Percentiles rank a stretch among this genome's conserved stretches.
Evolutionary conservation across 352 stramenopile genomes (phyloP).

Genomic region (Lagenidium sp.): DNA sequence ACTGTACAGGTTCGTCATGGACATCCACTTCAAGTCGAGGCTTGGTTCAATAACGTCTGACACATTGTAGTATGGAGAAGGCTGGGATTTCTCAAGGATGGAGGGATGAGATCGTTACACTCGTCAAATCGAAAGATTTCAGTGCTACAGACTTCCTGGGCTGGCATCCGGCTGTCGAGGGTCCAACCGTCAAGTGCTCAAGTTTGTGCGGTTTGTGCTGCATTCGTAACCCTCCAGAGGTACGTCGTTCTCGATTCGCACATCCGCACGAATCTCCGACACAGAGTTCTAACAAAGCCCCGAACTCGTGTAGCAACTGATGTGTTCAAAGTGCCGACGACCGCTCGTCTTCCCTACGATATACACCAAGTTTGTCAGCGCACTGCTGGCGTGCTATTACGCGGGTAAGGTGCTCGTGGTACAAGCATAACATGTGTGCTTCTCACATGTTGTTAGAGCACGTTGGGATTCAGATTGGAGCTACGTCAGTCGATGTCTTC

Average conservation of each 20-base stretch:
- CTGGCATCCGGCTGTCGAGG: slow-evolving; percentile 74
- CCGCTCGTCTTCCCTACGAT: slow-evolving; percentile 56
- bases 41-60: neutral
- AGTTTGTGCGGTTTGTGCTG: slow-evolving; percentile 61
- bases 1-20: slow-evolving; percentile 45
- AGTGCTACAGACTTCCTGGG: slow-evolving; percentile 67
- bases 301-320: slow-evolving; percentile 8
- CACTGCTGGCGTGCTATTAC: slow-evolving; percentile 62
- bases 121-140: slow-evolving; percentile 58
- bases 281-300: no score
- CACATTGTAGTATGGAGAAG: slow-evolving; percentile 41
- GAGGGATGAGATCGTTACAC: slow-evolving; percentile 31
- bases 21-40: neutral
- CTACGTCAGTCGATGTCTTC: slow-evolving; percentile 64
- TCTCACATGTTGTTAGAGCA: slow-evolving; percentile 25
- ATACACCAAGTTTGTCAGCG: slow-evolving; percentile 75
- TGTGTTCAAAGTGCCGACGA: slow-evolving; percentile 47
- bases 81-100: slow-evolving; percentile 51
- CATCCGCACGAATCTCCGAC: no score
- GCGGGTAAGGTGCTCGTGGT: slow-evolving; percentile 27
- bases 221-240: slow-evolving; percentile 67
- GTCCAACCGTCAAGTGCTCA: slow-evolving; percentile 58
- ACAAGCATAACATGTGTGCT: neutral
- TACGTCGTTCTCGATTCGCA: no score
- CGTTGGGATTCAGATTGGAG: slow-evolving; percentile 63